These are phyloP conservation scores for Stentor coeruleus DNA, from an alignment of 73 alveolate species.

Conservation along the genomic window DNA sequence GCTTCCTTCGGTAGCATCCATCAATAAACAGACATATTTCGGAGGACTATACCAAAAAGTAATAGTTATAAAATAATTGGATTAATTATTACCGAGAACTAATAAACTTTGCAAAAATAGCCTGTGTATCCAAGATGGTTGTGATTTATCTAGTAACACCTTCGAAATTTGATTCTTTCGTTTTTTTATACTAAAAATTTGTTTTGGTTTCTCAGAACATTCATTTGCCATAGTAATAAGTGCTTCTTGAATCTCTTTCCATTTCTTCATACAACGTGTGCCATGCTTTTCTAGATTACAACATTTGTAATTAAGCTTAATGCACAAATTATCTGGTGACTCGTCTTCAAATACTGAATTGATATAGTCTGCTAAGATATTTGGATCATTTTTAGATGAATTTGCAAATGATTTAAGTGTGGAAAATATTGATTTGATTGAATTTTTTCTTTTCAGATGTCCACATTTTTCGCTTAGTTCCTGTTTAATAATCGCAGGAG, in stretches of 20 bases:
- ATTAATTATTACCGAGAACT: neutral
- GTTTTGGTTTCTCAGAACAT: neutral
- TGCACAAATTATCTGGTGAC: neutral
- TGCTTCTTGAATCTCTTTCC: neutral
- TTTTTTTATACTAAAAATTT: too few species aligned
- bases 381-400: neutral
- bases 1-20: neutral
- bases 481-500: neutral
- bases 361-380: too few species aligned
- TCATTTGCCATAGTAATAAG: neutral
- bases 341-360: neutral
- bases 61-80: slow-evolving; percentile 7
- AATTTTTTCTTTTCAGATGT: neutral
- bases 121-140: neutral
- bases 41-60: slow-evolving; percentile 25
- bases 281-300: neutral
- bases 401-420: neutral
- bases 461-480: neutral
- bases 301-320: neutral
- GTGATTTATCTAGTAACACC: neutral
- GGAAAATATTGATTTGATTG: neutral
- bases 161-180: neutral
- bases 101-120: neutral
- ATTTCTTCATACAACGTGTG: neutral
- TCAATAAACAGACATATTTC: slow-evolving; percentile 12